phyloP scores from a whole-genome alignment of 306 rosid species.

The Astragalus glycyphyllos region DNA sequence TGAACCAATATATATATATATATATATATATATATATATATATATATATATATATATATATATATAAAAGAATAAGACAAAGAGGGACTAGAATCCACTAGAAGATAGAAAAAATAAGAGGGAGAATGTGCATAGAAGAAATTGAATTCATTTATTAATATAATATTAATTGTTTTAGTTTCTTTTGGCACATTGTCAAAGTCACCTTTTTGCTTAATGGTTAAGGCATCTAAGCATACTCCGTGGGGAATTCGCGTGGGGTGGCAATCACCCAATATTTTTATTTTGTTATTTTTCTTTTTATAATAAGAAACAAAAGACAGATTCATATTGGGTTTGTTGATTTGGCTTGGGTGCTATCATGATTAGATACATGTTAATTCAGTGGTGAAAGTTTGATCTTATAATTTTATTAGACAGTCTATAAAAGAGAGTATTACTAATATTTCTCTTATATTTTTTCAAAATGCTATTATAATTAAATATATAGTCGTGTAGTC shows the following conservation, averaged over 20 bases:
- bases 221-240: constrained; percentile 47
- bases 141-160: background rate
- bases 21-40: constrained; percentile 36
- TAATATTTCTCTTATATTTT: too few species aligned
- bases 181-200: constrained; percentile 18
- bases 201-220: constrained; percentile 43
- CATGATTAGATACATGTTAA: too few species aligned
- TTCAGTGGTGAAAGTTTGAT: too few species aligned
- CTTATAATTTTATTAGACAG: too few species aligned
- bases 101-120: constrained; percentile 15
- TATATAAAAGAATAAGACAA: constrained; percentile 40
- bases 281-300: background rate
- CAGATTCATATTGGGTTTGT: background rate
- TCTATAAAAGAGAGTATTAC: too few species aligned
- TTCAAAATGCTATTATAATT: too few species aligned
- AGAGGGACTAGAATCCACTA: constrained; percentile 26
- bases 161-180: background rate
- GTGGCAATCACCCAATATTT: background rate
- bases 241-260: constrained; percentile 37
- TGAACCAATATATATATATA: background rate
- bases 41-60: constrained; percentile 46
- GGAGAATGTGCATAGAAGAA: background rate
- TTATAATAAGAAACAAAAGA: background rate
- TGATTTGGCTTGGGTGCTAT: too few species aligned
- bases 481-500: too few species aligned